phyloP scores from a whole-genome alignment of 2,329 filamentous ascomycete species.

The Aspergillus tanneri region DNA sequence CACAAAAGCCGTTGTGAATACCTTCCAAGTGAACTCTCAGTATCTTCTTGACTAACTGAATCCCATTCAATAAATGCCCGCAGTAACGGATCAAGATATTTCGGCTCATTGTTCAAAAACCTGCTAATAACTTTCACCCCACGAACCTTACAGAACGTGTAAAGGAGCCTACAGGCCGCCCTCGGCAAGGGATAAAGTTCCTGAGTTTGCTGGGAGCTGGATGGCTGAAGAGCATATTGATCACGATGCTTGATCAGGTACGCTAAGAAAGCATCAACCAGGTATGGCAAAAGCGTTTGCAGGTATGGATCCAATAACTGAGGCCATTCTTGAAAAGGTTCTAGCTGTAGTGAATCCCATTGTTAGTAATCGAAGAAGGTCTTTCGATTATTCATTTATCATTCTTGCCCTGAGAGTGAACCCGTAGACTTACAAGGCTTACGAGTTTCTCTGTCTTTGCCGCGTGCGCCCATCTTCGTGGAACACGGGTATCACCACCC shows the following conservation, averaged over 20 bases:
- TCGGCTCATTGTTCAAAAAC: slow-evolving; percentile 87
- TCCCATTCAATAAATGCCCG: slow-evolving; percentile 66
- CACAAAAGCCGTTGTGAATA: slow-evolving; percentile 59
- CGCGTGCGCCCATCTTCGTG: slow-evolving; percentile 40
- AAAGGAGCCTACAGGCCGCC: slow-evolving; percentile 77
- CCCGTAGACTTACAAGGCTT: slow-evolving; percentile 36
- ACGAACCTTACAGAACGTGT: slow-evolving; percentile 89
- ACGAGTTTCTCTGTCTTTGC: slow-evolving; percentile 42
- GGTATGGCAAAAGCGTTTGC: slow-evolving; percentile 67
- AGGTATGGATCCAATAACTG: slow-evolving; percentile 87
- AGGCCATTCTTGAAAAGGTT: slow-evolving; percentile 92
- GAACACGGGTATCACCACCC: slow-evolving; percentile 27
- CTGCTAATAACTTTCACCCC: slow-evolving; percentile 89
- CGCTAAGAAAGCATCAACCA: slow-evolving; percentile 74
- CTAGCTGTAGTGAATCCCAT: slow-evolving; percentile 53
- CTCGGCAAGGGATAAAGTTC: slow-evolving; percentile 56
- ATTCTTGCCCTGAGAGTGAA: slow-evolving; percentile 1
- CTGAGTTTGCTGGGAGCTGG: slow-evolving; percentile 36
- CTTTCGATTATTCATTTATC: slow-evolving; percentile 8
- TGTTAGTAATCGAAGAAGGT: not conserved
- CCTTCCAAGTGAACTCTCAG: slow-evolving; percentile 16
- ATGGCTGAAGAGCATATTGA: slow-evolving; percentile 38
- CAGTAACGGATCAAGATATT: slow-evolving; percentile 77
- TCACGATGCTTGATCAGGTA: slow-evolving; percentile 53
- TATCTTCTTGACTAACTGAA: slow-evolving; percentile 20